Percentiles rank a stretch among this genome's conserved stretches.
Evolutionary conservation across 345 rosid genomes (phyloP).

Genomic region (Populus alba): DNA sequence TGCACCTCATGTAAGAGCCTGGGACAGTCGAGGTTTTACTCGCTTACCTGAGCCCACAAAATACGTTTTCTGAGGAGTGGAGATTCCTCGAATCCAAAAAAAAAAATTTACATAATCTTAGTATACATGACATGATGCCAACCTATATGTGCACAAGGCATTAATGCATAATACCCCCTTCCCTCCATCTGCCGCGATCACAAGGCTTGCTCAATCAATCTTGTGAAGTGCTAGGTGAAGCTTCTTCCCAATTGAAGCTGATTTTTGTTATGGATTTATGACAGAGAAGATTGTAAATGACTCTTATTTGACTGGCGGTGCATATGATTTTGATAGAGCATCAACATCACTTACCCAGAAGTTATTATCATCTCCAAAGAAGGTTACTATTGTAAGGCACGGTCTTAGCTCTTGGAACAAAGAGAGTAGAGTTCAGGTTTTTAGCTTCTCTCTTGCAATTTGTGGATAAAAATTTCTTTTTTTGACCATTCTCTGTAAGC

Average conservation of each 20-base stretch:
- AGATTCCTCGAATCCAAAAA: no score
- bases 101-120: background rate
- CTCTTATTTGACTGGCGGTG: slow-evolving; percentile 46
- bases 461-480: background rate
- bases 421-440: slow-evolving; percentile 64
- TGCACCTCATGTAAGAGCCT: no score
- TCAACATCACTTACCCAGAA: slow-evolving; percentile 43
- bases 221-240: background rate
- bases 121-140: background rate
- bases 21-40: no score
- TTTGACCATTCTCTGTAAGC: background rate
- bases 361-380: slow-evolving; percentile 39
- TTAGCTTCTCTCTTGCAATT: slow-evolving; percentile 2
- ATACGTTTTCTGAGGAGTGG: no score
- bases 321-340: slow-evolving; percentile 55
- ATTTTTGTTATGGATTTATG: background rate
- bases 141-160: background rate
- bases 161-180: background rate
- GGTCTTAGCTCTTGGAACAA: slow-evolving; percentile 76
- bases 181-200: no score
- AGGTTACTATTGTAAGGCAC: slow-evolving; percentile 61
- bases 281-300: slow-evolving; percentile 36
- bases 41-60: no score
- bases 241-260: slow-evolving; percentile 4
- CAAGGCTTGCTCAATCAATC: background rate